Base-by-base conservation (phyloP, 768 basidiomycete species). In the Boletus pseudo-olivaceus region DNA sequence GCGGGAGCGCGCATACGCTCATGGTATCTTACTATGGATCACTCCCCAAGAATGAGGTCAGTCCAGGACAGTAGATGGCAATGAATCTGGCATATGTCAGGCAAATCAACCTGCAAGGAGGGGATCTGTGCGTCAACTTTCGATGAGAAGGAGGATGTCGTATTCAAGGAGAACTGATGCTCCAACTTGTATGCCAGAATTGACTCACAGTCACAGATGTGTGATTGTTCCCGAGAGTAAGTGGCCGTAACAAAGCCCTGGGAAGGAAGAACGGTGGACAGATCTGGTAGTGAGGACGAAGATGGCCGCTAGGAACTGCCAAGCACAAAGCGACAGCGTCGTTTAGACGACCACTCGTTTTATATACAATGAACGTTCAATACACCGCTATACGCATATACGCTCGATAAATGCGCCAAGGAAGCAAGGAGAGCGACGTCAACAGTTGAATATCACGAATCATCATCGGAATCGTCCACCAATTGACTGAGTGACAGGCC, bases 401-500 rank as follows among this genome's bases (percentile, higher is more conserved):
- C 19, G 39, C 19, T 45, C 6, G 41, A 47, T 37, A 58, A 49
- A 64, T 62, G 52, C 54, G 55, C 17, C 37, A 17, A 46, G 26
- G 26, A 54, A 38, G 50, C 45, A 45, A 23, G 33, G 41, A 41
- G 7, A 35, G 39, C 17, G 19, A 30, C 5, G 20, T 30, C 23
- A 35, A 29, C 0, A 14, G 8, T 30, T n/a, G 26, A 26, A 26
- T n/a, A 37, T 68, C 61, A 67, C 35, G 49, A 54, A 14, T 72
- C 69, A 15, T 67, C 62, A 48, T 72, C 69, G n/a, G 67, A 64
- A 37, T 72, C 68, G 45, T 15, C 58, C 6, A 62, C 58, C 17
- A 70, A 33, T 43, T 29, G 60, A 61, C 59, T 70, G 29, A 70
- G 61, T 14, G 69, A 50, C 39, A 59, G 60, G 14, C 59, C 61